These are phyloP conservation scores for Abrus precatorius DNA, from an alignment of 306 rosid species.

Conservation along the genomic window DNA sequence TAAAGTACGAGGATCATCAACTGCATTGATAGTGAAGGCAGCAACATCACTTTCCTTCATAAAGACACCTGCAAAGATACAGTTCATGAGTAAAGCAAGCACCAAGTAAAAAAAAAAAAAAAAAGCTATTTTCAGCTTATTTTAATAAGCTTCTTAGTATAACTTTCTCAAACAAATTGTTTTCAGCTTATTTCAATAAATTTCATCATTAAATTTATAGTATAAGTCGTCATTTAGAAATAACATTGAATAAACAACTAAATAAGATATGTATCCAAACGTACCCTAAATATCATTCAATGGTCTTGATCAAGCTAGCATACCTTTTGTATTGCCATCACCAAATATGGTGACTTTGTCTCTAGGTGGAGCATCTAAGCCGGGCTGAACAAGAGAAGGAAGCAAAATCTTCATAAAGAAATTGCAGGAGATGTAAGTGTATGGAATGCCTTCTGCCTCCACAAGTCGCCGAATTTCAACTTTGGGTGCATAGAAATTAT, in stretches of 20 bases:
- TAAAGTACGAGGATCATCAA: slow-evolving; percentile 77
- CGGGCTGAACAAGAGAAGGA: slow-evolving; percentile 83
- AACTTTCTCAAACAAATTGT: no score
- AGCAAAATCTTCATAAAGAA: slow-evolving; percentile 68
- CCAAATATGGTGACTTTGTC: slow-evolving; percentile 79
- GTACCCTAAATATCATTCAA: background rate
- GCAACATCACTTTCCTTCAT: slow-evolving; percentile 80
- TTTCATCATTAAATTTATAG: no score
- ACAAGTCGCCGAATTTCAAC: slow-evolving; percentile 68
- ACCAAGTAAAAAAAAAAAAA: background rate
- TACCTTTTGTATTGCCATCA: slow-evolving; percentile 76
- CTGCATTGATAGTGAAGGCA: slow-evolving; percentile 71
- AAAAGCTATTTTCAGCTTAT: no score
- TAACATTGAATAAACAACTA: no score
- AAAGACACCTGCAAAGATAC: slow-evolving; percentile 66
- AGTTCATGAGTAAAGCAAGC: slow-evolving; percentile 16
- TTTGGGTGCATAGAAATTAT: slow-evolving; percentile 70
- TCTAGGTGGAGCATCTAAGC: slow-evolving; percentile 71
- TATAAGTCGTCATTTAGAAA: no score
- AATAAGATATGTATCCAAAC: no score
- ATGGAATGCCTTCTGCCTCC: slow-evolving; percentile 76
- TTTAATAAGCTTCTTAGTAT: no score
- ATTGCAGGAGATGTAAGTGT: slow-evolving; percentile 75
- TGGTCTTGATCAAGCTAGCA: slow-evolving; percentile 39
- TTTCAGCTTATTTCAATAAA: no score